Percentiles rank a stretch among this genome's conserved stretches.
Conservation (phyloP, 139 green algal genomes). For the Tetradesmus obliquus region DNA sequence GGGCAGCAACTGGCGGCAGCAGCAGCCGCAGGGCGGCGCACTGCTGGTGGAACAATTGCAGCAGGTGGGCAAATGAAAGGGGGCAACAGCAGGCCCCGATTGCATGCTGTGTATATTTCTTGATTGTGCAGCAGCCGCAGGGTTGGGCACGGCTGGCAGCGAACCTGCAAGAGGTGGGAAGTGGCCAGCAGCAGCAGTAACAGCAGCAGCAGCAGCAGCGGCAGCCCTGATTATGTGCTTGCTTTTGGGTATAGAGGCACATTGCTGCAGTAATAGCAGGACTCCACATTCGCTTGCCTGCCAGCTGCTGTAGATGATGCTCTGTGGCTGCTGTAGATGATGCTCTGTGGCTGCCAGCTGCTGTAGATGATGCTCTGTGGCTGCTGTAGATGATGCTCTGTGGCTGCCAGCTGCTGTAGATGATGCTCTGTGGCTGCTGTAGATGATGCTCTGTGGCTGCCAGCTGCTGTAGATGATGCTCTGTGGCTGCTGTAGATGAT, state of each 20-base stretch:
- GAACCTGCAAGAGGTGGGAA: background rate
- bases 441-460: background rate
- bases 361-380: too few species aligned
- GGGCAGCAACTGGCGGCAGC: background rate
- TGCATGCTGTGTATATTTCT: background rate
- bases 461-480: too few species aligned
- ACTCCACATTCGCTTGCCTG: too few species aligned
- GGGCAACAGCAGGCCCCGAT: background rate
- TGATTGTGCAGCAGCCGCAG: background rate
- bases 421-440: background rate
- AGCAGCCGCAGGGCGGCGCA: background rate
- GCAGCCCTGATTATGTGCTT: background rate
- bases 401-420: too few species aligned
- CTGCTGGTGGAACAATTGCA: background rate
- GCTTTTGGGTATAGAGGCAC: too few species aligned
- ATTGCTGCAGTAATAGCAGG: too few species aligned
- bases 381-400: too few species aligned
- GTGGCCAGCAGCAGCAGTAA: background rate
- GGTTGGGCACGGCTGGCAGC: background rate
- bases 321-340: too few species aligned
- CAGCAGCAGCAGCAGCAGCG: background rate
- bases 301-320: too few species aligned
- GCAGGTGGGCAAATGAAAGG: background rate
- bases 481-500: too few species aligned
- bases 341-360: too few species aligned